Percentiles rank a stretch among this genome's conserved stretches.
Evolutionary conservation across 768 basidiomycete genomes (phyloP).

Genomic region (Kwoniella bestiolae): DNA sequence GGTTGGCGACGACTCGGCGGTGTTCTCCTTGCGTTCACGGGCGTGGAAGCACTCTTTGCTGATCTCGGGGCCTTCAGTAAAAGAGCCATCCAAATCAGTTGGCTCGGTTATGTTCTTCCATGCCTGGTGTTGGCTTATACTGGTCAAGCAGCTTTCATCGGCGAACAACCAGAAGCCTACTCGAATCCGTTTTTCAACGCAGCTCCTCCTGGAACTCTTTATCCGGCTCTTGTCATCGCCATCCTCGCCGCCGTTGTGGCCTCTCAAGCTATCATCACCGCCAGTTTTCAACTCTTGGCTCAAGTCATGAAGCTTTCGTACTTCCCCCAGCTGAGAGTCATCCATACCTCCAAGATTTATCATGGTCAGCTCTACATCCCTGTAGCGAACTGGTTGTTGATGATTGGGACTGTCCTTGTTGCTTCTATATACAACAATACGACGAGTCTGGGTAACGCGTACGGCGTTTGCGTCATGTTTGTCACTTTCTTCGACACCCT

Average conservation of each 20-base stretch:
- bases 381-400: slow-evolving; percentile 1
- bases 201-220: slow-evolving; percentile 6
- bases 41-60: slow-evolving; percentile 6
- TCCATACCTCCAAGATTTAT: background rate
- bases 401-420: slow-evolving; percentile 7
- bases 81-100: slow-evolving; percentile 1
- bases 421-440: background rate
- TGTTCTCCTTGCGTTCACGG: slow-evolving; percentile 1
- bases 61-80: slow-evolving; percentile 4
- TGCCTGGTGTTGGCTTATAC: background rate
- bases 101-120: slow-evolving; percentile 3
- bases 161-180: slow-evolving; percentile 3
- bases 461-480: slow-evolving; percentile 12
- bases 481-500: slow-evolving; percentile 12
- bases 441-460: slow-evolving; percentile 4
- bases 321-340: background rate
- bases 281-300: background rate
- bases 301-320: slow-evolving; percentile 3
- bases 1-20: slow-evolving; percentile 8
- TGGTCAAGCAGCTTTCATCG: slow-evolving; percentile 8
- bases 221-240: background rate
- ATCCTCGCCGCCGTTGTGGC: slow-evolving; percentile 5
- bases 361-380: slow-evolving; percentile 4
- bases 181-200: slow-evolving; percentile 12
- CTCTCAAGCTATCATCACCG: slow-evolving; percentile 12